Evolutionary conservation across 2,329 filamentous ascomycete species (phyloP), one percentile per base, ranked within the genome.

Genomic region (Lachnellula hyalina): DNA sequence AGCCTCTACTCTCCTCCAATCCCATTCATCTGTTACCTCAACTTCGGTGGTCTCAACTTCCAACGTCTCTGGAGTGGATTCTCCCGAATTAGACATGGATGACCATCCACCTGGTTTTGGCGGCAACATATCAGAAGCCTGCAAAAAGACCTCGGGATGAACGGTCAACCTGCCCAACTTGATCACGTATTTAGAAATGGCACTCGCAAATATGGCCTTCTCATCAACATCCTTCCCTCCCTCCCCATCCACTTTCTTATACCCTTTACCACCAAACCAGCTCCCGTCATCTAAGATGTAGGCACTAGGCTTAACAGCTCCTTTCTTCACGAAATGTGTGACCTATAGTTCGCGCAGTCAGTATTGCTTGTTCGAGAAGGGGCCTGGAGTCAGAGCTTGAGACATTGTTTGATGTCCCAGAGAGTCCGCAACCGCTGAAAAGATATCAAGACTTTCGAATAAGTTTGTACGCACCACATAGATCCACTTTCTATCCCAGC

Each of bases 101-200:
- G 73, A 73, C 83, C 83, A 86, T 21, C 85, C 86, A 11, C 80
- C 84, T 0, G 90, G 90, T 47, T 85, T 79, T 54, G 80, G 74
- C 0, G 94, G 94, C 49, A 97, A 74, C 68, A 96, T 75, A 1
- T 85, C 84, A 49, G 86, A 86, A 36, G 85, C 81, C 44, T 81
- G 77, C 25, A 97, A 76, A 7, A 93, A 77, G 47, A 88, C 77
- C 62, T 91, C 87, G 0, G 94, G 92, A 61, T 92, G 84, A 4
- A 97, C 83, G 0, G 93, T 97, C 65, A 94, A 77, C 23, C 93
- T 78, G 1, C 87, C 89, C 53, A 90, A 78, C 75, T 93, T 93
- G 69, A 90, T 85, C 41, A 93, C 89, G 70, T 93, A 93, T 74
- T 91, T 92, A 74, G 82, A 85, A 44, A 93, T 71, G 0, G 84